Conservation (phyloP, 148 eudicot genomes). For the Persicaria maculosa region DNA sequence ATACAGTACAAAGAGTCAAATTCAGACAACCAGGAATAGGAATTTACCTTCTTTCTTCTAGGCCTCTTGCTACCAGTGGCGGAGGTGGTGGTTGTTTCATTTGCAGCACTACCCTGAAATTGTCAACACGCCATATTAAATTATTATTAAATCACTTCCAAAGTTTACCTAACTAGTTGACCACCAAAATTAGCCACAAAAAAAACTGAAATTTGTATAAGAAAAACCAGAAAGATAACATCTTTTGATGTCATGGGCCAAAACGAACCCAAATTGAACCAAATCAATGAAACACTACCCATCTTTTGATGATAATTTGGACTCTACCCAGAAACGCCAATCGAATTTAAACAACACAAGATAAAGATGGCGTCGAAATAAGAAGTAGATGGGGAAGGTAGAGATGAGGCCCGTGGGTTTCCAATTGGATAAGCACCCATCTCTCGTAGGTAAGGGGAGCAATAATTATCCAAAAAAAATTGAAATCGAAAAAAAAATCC, state of each 20-base stretch:
- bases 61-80: constrained; percentile 28
- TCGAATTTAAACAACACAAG: not conserved
- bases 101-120: constrained; percentile 31
- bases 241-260: not conserved
- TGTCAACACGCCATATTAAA: not conserved
- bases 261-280: not conserved
- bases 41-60: constrained; percentile 49
- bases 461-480: not conserved
- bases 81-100: constrained; percentile 22
- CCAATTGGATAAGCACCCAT: constrained; percentile 5
- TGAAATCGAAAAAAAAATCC: not conserved
- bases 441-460: not conserved
- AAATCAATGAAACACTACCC: not conserved
- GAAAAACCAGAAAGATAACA: not conserved
- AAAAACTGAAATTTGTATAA: not conserved
- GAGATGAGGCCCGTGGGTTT: not conserved
- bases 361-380: not conserved
- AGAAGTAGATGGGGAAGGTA: not conserved
- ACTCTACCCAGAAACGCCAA: not conserved
- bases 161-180: not conserved
- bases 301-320: not conserved
- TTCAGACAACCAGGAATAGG: not conserved
- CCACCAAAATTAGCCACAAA: not conserved
- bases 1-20: not conserved
- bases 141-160: not conserved